Evolutionary conservation across 1,139 yeast species (phyloP).

Genomic region (Saccharomyces hybrid): DNA sequence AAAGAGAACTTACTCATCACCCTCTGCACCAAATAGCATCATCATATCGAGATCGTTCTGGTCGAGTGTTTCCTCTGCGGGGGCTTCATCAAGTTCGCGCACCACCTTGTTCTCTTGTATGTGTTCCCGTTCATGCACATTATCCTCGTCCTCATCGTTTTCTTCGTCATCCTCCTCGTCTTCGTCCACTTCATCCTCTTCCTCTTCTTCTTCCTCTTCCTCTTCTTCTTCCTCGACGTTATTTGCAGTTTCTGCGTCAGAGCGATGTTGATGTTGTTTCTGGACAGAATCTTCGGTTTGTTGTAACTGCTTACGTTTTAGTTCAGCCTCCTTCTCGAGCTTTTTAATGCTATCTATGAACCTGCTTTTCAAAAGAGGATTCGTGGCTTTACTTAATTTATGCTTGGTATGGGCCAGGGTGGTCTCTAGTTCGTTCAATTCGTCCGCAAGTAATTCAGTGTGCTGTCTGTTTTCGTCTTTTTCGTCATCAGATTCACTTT

Average conservation of each 20-base stretch:
- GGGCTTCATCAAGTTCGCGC: conserved; percentile 1
- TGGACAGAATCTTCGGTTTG: conserved; percentile 22
- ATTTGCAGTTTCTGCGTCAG: conserved; percentile 24
- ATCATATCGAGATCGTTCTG: conserved; percentile 34
- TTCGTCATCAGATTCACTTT: conserved; percentile 27
- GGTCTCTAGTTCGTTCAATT: conserved; percentile 70
- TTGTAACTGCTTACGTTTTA: conserved; percentile 64
- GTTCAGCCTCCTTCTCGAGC: conserved; percentile 74
- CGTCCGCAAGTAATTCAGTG: conserved; percentile 73
- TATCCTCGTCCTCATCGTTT: conserved; percentile 21
- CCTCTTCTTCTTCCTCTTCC: conserved; percentile 27
- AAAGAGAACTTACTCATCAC: conserved; percentile 16
- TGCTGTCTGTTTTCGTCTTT: conserved; percentile 47
- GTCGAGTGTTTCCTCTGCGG: conserved; percentile 16
- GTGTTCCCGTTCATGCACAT: neutral
- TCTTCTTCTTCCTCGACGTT: conserved; percentile 29
- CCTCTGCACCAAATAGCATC: conserved; percentile 33
- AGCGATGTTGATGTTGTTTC: conserved; percentile 28
- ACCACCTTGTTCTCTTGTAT: conserved; percentile 1
- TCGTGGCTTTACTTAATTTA: conserved; percentile 70
- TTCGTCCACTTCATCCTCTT: conserved; percentile 20
- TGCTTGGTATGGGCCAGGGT: conserved; percentile 71
- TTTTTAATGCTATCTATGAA: conserved; percentile 75
- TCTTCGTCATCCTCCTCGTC: conserved; percentile 35
- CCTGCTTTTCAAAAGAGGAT: conserved; percentile 83